Base-by-base conservation (phyloP, 345 rosid genomes). In the Syzygium oleosum region DNA sequence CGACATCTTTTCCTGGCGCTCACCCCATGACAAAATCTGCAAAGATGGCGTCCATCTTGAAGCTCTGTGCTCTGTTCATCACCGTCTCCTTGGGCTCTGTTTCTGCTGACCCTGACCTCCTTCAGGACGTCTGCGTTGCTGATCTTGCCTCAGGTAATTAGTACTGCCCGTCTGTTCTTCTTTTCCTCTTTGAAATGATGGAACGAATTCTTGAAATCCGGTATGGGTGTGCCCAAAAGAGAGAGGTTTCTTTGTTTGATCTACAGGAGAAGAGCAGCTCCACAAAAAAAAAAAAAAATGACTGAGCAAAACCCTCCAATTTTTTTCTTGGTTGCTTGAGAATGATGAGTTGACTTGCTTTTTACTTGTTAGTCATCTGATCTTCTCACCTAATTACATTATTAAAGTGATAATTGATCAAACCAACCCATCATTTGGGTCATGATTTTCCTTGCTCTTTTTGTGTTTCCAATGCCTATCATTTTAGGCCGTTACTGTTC, bases 51-150 rank as follows among this genome's bases (percentile, higher is more conserved):
- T 79, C 92, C 31, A 41, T 55, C 59, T 87, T 52, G 38, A 84
- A 53, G 25, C 61, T 22, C 89, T 51, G 92, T 0, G 86, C 92
- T 55, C 5, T 90, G 55, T 52, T 88, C 68, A 77, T 94, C 65
- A 85, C 89, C 52, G 16, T 93, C 59, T 88, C 91, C 88, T 78
- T 92, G 80, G 85, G 87, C 88, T 46, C 88, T 80, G 89, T 88
- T 38, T 63, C 89, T 7, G 95, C 95, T 19, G 99, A 97, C 88
- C 91, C 95, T 21, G 94, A 93, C 83, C 51, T 89, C 90, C 98
- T 97, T 58, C 99, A 97, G 90, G 99, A 97, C 88, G 80, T 97
- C 63, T 97, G 99, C 80, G 99, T 96, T 83, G 99, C 99, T 56
- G 96, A 97, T 89, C 92, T 92, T 84, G 84, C 91, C 84, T 91